These are phyloP conservation scores for Phytophthora multivora DNA, from an alignment of 352 stramenopile genomes.

Conservation along the genomic window DNA sequence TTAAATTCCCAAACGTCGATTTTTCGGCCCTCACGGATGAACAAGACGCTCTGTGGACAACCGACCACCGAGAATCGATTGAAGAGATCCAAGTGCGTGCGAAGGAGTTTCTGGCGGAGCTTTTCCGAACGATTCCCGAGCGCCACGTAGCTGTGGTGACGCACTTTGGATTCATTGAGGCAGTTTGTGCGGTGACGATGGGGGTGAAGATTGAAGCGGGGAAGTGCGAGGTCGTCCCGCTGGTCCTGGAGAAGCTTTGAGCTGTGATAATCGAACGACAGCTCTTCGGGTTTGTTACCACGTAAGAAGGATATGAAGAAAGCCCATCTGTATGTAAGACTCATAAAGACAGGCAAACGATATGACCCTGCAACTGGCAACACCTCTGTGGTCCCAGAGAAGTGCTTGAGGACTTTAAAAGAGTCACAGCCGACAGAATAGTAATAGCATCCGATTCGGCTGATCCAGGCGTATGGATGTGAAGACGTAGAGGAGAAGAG, in stretches of 20 bases:
- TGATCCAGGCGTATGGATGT: not conserved
- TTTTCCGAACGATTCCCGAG: slow-evolving; percentile 60
- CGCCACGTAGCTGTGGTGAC: slow-evolving; percentile 60
- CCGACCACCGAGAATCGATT: slow-evolving; percentile 58
- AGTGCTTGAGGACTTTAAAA: not conserved
- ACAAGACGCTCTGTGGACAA: slow-evolving; percentile 55
- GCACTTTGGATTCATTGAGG: slow-evolving; percentile 73
- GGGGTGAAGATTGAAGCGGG: slow-evolving; percentile 30
- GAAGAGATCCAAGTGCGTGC: slow-evolving; percentile 61
- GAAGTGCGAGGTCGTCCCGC: slow-evolving; percentile 56
- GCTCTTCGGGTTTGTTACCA: not conserved
- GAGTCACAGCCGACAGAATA: not conserved
- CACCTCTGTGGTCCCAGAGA: not conserved
- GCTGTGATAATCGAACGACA: not conserved
- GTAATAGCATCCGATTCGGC: not conserved
- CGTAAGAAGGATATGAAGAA: not conserved
- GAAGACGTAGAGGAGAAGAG: slow-evolving; percentile 1
- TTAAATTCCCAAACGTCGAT: slow-evolving; percentile 66
- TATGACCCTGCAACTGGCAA: too few relatives aligned
- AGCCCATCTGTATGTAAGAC: too few relatives aligned
- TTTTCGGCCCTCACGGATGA: slow-evolving; percentile 61
- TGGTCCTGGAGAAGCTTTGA: slow-evolving; percentile 42
- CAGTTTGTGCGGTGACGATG: slow-evolving; percentile 50
- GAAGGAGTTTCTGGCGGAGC: slow-evolving; percentile 49
- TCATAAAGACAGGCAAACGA: too few relatives aligned